Evolutionary conservation across 306 rosid species (phyloP).

Genomic region (Prunus mongolica): DNA sequence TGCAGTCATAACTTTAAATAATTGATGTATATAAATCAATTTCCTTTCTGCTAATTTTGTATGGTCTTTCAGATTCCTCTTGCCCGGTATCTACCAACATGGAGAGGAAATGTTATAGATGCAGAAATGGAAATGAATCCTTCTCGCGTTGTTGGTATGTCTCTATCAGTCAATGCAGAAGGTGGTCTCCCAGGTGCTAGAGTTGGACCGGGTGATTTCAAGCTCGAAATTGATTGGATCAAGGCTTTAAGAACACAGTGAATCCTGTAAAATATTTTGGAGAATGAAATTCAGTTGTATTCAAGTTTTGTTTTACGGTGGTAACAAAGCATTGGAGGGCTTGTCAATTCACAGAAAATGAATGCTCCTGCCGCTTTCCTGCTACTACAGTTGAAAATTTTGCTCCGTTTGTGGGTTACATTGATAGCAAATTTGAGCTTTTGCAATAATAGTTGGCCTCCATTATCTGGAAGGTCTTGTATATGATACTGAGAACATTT

Average conservation of each 20-base stretch:
- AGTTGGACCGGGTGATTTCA: conserved; percentile 87
- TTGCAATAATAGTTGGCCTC: neutral
- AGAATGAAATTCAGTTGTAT: conserved; percentile 18
- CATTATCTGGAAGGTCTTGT: too few species aligned
- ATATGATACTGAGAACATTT: too few species aligned
- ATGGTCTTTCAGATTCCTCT: conserved; percentile 65
- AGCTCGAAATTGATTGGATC: conserved; percentile 76
- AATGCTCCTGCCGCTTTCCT: neutral
- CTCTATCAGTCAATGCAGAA: conserved; percentile 82
- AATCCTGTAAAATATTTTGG: conserved; percentile 4
- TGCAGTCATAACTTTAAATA: neutral
- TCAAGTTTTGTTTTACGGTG: neutral
- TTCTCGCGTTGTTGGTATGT: conserved; percentile 77
- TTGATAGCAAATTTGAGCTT: neutral
- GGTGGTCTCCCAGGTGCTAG: conserved; percentile 76
- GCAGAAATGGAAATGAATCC: conserved; percentile 83
- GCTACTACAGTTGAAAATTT: neutral
- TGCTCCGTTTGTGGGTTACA: neutral
- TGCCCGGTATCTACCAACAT: conserved; percentile 84
- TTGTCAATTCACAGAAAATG: neutral
- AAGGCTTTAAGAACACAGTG: conserved; percentile 66
- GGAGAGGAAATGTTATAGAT: conserved; percentile 87
- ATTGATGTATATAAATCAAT: too few species aligned
- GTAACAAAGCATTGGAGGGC: neutral
- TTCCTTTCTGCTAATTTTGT: neutral